Evolutionary conservation across 257 asterid genomes (phyloP), one percentile per base, ranked within the genome.

Genomic region (Knoxia roxburghii): DNA sequence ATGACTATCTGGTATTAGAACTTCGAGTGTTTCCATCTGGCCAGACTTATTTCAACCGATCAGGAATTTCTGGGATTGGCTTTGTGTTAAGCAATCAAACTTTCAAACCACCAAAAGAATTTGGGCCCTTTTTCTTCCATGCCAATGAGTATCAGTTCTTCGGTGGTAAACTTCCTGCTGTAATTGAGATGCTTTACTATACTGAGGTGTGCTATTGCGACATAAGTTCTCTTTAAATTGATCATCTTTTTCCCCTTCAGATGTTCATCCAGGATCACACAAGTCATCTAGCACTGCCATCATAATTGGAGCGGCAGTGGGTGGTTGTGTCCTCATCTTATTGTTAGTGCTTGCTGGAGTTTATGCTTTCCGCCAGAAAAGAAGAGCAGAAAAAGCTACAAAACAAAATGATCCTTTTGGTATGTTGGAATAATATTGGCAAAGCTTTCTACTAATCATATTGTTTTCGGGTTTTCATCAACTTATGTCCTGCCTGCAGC

Each of bases 371-470:
- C 83, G 87, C 45, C 98, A 89, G 77, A 92, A 80, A 80, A 83
- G 56, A 74, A 71, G 85, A 76, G 97, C 96, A 55, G 88, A 82
- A 74, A 63, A 73, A 24, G 96, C 98, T 69, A 63, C 77, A 26
- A 83, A 79, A 83, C 83, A 84, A 80, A 79, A 55, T 18, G 80
- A 92, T 78, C 98, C 98, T 70, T 92, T 92, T 72, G 93, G 98
- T 89, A 85, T 66, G 68, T 39, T 70, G 27, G 43, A 70, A 61
- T 43, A 57, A 52, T 37, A 18, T 43, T 60, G 41, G 64, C 40
- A 20, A 21, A 29, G 53, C 15, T 64, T 45, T 60, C 21, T 35
- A 40, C 14, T 33, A 15, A 53, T 80, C 49, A 49, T 27, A 21
- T 76, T 35, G 41, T 56, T 26, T 24, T 30, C 7, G 29, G 13